Conservation (phyloP, 1,284 basidiomycete genomes). For the Ceratobasidium sp. region DNA sequence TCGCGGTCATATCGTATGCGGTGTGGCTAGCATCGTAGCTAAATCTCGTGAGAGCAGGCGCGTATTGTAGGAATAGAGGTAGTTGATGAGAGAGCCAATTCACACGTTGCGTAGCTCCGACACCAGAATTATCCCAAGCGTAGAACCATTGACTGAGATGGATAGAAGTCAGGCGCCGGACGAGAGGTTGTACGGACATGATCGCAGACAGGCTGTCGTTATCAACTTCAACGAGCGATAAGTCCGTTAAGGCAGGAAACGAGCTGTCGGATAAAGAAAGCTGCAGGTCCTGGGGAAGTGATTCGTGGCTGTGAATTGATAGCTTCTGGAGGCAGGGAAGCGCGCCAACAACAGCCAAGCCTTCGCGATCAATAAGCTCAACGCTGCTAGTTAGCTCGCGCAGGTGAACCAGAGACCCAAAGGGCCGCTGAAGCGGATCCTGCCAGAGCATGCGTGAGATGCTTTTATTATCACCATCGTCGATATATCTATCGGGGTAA, state of each 20-base stretch:
- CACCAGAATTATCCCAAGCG: too few species aligned
- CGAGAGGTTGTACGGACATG: background rate
- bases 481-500: background rate
- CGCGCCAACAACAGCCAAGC: background rate
- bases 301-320: background rate
- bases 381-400: constrained; percentile 22
- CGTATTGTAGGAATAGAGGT: too few species aligned
- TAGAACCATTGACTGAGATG: background rate
- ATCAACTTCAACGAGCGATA: background rate
- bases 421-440: background rate
- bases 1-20: too few species aligned
- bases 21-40: too few species aligned
- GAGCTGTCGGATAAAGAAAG: constrained; percentile 7
- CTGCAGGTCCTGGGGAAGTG: background rate
- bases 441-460: background rate
- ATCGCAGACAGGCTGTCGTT: background rate
- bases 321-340: constrained; percentile 18
- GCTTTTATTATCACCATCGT: background rate
- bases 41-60: too few species aligned
- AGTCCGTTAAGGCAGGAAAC: constrained; percentile 5
- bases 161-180: background rate
- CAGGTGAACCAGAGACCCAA: background rate
- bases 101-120: too few species aligned
- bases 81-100: too few species aligned
- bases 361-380: background rate